Percentiles rank a stretch among this genome's conserved stretches.
phyloP scores from a whole-genome alignment of 768 basidiomycete species.

The Gautieria morchelliformis region DNA sequence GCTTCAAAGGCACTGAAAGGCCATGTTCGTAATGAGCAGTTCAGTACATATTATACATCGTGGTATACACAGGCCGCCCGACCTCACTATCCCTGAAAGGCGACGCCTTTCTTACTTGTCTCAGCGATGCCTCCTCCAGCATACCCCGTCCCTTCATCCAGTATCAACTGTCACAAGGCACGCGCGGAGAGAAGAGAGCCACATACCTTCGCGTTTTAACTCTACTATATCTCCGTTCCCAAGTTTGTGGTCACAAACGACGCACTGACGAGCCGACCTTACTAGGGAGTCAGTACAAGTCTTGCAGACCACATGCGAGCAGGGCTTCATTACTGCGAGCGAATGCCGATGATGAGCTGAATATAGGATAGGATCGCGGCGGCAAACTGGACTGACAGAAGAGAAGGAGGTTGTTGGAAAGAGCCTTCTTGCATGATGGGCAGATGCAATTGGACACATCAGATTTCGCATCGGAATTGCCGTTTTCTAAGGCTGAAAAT shows the following conservation, averaged over 20 bases:
- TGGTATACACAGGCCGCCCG: no score
- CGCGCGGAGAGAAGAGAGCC: not conserved
- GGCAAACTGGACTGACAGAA: slow-evolving; percentile 40
- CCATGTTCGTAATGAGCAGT: no score
- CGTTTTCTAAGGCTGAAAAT: slow-evolving; percentile 39
- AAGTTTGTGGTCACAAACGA: slow-evolving; percentile 68
- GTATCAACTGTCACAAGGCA: not conserved
- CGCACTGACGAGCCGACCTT: slow-evolving; percentile 67
- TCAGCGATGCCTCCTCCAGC: slow-evolving; percentile 94
- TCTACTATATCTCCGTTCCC: slow-evolving; percentile 70
- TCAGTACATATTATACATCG: no score
- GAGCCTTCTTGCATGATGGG: slow-evolving; percentile 75
- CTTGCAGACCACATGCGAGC: slow-evolving; percentile 87
- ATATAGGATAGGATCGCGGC: not conserved
- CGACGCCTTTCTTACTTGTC: slow-evolving; percentile 65
- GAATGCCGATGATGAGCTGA: not conserved
- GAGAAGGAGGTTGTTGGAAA: slow-evolving; percentile 70
- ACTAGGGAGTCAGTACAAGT: slow-evolving; percentile 86
- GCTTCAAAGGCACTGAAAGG: no score
- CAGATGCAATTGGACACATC: slow-evolving; percentile 59
- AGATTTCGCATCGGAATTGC: slow-evolving; percentile 25
- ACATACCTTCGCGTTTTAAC: slow-evolving; percentile 78
- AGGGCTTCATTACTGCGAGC: slow-evolving; percentile 64
- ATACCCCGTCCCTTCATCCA: slow-evolving; percentile 70
- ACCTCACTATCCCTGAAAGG: slow-evolving; percentile 66